Percentiles rank a stretch among this genome's conserved stretches.
phyloP scores from a whole-genome alignment of 805 yeast genomes.

The Yueomyces sp. region DNA sequence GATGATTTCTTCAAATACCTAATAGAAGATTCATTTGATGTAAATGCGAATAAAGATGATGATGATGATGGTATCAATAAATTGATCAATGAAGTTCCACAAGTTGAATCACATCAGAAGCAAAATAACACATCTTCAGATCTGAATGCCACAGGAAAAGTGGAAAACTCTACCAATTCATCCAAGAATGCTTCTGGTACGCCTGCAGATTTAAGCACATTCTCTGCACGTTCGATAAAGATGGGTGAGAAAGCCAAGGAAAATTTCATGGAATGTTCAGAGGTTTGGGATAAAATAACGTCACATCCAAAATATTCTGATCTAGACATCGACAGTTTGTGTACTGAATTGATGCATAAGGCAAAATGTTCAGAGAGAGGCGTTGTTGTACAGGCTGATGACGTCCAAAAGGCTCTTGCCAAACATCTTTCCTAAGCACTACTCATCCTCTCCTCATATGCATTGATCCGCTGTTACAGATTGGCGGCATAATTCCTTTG shows the following conservation, averaged over 20 bases:
- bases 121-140: too few species aligned
- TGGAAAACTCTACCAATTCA: too few species aligned
- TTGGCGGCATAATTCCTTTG: too few species aligned
- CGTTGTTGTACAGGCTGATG: constrained; percentile 70
- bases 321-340: constrained; percentile 86
- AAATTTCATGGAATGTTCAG: constrained; percentile 62
- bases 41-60: neutral
- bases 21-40: constrained; percentile 5
- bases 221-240: too few species aligned
- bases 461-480: too few species aligned
- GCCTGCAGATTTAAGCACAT: too few species aligned
- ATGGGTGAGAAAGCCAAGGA: constrained; percentile 8
- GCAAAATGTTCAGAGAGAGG: constrained; percentile 94
- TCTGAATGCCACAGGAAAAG: too few species aligned
- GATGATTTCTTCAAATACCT: neutral
- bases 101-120: neutral
- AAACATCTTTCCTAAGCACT: constrained; percentile 5
- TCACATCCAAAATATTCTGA: constrained; percentile 89
- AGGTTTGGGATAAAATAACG: constrained; percentile 92
- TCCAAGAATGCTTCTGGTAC: too few species aligned
- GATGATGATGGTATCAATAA: neutral
- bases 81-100: neutral
- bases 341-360: constrained; percentile 76
- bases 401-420: constrained; percentile 45
- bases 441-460: neutral